Base-by-base conservation (phyloP, 768 basidiomycete species). In the Daedalea quercina region DNA sequence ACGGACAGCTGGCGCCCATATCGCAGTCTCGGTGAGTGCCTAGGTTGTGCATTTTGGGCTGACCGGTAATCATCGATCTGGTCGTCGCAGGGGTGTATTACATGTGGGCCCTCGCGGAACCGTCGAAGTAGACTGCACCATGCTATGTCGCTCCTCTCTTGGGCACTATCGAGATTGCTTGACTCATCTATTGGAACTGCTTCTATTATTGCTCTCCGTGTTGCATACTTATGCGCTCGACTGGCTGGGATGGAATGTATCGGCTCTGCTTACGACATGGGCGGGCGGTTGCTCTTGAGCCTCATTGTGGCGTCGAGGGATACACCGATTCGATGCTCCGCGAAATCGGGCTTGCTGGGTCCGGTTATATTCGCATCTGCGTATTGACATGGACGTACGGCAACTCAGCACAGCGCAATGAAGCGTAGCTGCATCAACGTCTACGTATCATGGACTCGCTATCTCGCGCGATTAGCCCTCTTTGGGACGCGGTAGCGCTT, bases 1-100 rank as follows among this genome's bases (percentile, higher is more conserved):
- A 90, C 90, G 2, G 80, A 80, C 47, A 60, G 69, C 25, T 94
- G 92, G 92, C 78, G 72, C 59, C 92, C 92, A 3, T 94, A 89
- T 63, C 73, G 90, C 59, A 90, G 87, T 61, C 55, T 94, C 26
- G 91, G 87, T 86, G 60, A 54, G 79, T 66, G 37, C 37, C 37
- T 40, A 15, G 37, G 17, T 19, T 19, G 19, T 34, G 46, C 54
- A 17, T 47, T 48, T 4, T 11, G 11, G 28, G 11, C 15, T 15
- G 17, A 6, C 4, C 37, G 37, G 37, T 40, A 40, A 40, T 40
- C 37, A 40, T 40, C 15, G 17, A 6, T 6, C 8, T 15, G 3
- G 19, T 40, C 37, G 43, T 43, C 43, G 26, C 57, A 87, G 85
- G 79, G 48, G 85, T 89, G 22, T 91, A 86, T 67, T 91, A 89